Conservation (phyloP, 495 filamentous ascomycete species). For the Penicillium silybi region DNA sequence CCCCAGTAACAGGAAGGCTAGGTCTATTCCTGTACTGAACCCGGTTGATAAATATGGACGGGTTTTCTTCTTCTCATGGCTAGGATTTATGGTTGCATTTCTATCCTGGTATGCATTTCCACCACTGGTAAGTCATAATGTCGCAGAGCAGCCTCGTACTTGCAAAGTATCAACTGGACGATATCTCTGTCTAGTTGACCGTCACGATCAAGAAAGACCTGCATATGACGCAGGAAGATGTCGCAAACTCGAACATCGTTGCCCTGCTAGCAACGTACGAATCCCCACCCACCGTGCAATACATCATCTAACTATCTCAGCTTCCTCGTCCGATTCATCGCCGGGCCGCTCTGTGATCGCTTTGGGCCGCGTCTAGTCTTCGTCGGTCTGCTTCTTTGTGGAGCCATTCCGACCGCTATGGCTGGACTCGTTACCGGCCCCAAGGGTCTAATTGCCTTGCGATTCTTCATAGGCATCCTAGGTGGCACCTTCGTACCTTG, state of each 20-base stretch:
- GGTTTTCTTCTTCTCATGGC: slow-evolving; percentile 92
- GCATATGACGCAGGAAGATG: slow-evolving; percentile 61
- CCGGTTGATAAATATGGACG: slow-evolving; percentile 77
- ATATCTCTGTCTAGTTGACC: slow-evolving; percentile 49
- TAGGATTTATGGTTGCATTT: slow-evolving; percentile 95
- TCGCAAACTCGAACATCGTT: slow-evolving; percentile 90
- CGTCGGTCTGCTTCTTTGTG: slow-evolving; percentile 66
- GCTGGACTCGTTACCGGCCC: slow-evolving; percentile 72
- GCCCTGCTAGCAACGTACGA: slow-evolving; percentile 77
- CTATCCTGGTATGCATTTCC: slow-evolving; percentile 86
- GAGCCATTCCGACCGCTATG: slow-evolving; percentile 77
- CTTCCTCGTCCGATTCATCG: slow-evolving; percentile 73
- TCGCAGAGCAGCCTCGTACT: background rate
- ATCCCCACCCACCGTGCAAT: background rate
- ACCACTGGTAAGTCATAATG: slow-evolving; percentile 58
- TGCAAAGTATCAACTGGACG: background rate
- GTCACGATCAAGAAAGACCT: slow-evolving; percentile 77
- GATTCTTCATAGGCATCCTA: slow-evolving; percentile 92
- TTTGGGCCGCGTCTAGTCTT: slow-evolving; percentile 83
- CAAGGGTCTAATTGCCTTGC: slow-evolving; percentile 66
- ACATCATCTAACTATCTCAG: slow-evolving; percentile 38
- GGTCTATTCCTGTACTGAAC: slow-evolving; percentile 77
- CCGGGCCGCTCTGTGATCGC: slow-evolving; percentile 80
- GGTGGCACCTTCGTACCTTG: slow-evolving; percentile 91
- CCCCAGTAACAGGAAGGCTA: slow-evolving; percentile 75